Percentiles rank a stretch among this genome's conserved stretches.
Evolutionary conservation across 352 stramenopile species (phyloP).

Genomic region (Pythium folliculosum): DNA sequence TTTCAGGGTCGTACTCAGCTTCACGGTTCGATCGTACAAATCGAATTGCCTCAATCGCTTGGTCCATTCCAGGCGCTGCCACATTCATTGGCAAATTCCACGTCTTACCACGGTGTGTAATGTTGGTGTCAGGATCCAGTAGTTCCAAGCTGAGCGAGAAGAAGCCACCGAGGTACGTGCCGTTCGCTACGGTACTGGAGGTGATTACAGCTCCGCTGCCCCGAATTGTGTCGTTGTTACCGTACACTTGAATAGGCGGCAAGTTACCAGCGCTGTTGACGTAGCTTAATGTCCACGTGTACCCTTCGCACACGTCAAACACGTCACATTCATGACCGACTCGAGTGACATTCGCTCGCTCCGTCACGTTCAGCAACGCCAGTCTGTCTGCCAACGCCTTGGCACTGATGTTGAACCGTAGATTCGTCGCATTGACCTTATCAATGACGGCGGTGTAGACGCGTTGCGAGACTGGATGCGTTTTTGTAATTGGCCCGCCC

Average conservation of each 20-base stretch:
- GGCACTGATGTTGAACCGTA: slow-evolving; percentile 46
- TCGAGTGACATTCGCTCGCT: slow-evolving; percentile 38
- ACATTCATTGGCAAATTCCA: slow-evolving; percentile 76
- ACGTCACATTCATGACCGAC: slow-evolving; percentile 50
- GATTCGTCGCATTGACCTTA: slow-evolving; percentile 41
- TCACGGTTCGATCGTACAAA: slow-evolving; percentile 76
- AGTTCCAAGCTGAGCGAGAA: slow-evolving; percentile 65
- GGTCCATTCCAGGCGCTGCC: slow-evolving; percentile 64
- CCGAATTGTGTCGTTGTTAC: slow-evolving; percentile 32
- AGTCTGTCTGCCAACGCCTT: slow-evolving; percentile 37
- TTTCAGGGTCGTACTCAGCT: slow-evolving; percentile 59
- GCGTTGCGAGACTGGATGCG: slow-evolving; percentile 35
- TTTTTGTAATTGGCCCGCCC: slow-evolving; percentile 62
- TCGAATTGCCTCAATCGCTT: slow-evolving; percentile 63
- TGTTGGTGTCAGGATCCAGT: slow-evolving; percentile 43
- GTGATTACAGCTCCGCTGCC: slow-evolving; percentile 33
- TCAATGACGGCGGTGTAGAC: slow-evolving; percentile 47
- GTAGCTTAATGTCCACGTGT: slow-evolving; percentile 72
- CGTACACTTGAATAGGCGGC: slow-evolving; percentile 52
- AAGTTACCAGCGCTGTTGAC: slow-evolving; percentile 61
- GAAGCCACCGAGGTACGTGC: slow-evolving; percentile 66
- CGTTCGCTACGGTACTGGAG: slow-evolving; percentile 57
- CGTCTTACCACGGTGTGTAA: slow-evolving; percentile 44
- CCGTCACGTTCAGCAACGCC: slow-evolving; percentile 42
- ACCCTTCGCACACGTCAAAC: slow-evolving; percentile 65